Evolutionary conservation across 305 asterid genomes (phyloP), one percentile per base, ranked within the genome.

Genomic region (Fraxinus nigra): DNA sequence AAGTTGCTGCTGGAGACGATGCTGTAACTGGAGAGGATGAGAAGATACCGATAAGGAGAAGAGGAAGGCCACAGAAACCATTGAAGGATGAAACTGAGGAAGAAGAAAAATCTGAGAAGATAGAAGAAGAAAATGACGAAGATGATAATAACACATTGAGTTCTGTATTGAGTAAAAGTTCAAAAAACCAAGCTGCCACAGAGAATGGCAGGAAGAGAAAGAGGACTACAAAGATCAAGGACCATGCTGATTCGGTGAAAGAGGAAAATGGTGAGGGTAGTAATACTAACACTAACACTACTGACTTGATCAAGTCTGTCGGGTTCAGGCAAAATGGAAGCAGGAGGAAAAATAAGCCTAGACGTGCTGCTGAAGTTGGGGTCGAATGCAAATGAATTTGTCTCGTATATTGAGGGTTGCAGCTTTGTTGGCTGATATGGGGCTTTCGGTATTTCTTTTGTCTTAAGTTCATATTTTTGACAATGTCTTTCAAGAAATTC

Each of bases 331-430:
- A 88, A 80, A 90, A 72, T 0, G 92, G 97, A 72, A 93, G 97
- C 85, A 80, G 98, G 81, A 88, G 98, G 87, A 94, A 93, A 90
- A 93, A 86, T 87, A 93, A 92, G 86, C 98, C 97, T 54, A 90
- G 94, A 6, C 88, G 98, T 13, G 98, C 98, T 75, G 98, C 98
- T 88, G 98, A 93, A 89, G 98, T 88, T 86, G 98, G 97, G 8
- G 95, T 93, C 28, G 94, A 92, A 87, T 92, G 94, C 93, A 89
- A 78, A 84, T 93, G 89, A 93, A 75, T 70, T 72, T 11, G 89
- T 81, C 43, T 77, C 37, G 11, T 37, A 37, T 9, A 37, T 37
- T 37, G 46, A 37, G 46, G 46, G 11, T 37, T 8, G 83, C 75
- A 78, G 77, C 80, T 79, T 72, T 84, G 65, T 56, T n/a, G 46